Percentiles rank a stretch among this genome's conserved stretches.
Evolutionary conservation across 441 rosid species (phyloP).

Genomic region (Isatis lusitanica): DNA sequence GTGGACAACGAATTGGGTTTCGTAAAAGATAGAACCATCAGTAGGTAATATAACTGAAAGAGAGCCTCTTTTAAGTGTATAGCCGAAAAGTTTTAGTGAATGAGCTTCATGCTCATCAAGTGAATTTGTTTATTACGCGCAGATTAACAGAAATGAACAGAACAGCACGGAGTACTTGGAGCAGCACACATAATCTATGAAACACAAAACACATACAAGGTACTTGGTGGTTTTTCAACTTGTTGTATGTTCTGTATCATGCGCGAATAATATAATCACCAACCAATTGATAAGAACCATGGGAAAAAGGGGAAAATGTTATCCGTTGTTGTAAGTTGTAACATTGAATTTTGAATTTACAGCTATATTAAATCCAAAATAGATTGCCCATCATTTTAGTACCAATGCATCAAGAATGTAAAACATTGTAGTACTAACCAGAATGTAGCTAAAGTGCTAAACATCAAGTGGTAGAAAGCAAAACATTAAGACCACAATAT

Average conservation of each 20-base stretch:
- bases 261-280: not conserved
- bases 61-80: not conserved
- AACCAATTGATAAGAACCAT: not conserved
- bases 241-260: constrained; percentile 29
- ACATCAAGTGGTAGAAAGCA: constrained; percentile 9
- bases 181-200: constrained; percentile 46
- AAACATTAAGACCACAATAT: constrained; percentile 5
- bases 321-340: constrained; percentile 25
- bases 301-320: not conserved
- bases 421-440: constrained; percentile 12
- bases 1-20: constrained; percentile 96
- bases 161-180: constrained; percentile 92
- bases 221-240: not conserved
- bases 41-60: constrained; percentile 53
- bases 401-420: constrained; percentile 14
- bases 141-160: constrained; percentile 96
- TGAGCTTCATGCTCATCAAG: not conserved
- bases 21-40: constrained; percentile 93
- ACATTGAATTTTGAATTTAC: constrained; percentile 24
- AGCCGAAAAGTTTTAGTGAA: not conserved
- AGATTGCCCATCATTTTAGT: not conserved
- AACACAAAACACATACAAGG: not conserved
- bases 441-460: not conserved
- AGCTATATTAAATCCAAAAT: constrained; percentile 3
- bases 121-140: constrained; percentile 7